Conservation (phyloP, 2,329 filamentous ascomycete genomes). For the Lecanicillium sp. region DNA sequence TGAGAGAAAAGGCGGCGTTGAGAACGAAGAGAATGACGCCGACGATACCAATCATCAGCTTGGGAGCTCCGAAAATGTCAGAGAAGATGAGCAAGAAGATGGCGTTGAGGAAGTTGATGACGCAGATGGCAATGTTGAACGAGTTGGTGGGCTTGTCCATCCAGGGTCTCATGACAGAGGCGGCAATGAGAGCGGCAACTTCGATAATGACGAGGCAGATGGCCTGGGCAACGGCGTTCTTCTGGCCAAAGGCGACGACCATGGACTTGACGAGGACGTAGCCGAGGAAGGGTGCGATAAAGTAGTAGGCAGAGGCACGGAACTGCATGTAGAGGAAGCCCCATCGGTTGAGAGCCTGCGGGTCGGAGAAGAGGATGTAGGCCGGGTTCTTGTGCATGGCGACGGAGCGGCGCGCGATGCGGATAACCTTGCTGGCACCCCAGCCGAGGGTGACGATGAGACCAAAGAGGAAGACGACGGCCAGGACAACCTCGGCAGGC, state of each 20-base stretch:
- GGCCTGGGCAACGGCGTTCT: slow-evolving; percentile 65
- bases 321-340: slow-evolving; percentile 97
- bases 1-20: slow-evolving; percentile 77
- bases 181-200: slow-evolving; percentile 66
- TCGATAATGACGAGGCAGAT: slow-evolving; percentile 83
- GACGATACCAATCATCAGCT: slow-evolving; percentile 78
- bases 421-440: slow-evolving; percentile 86
- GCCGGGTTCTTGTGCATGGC: slow-evolving; percentile 92
- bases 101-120: slow-evolving; percentile 83
- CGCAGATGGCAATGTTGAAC: slow-evolving; percentile 90
- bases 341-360: slow-evolving; percentile 94
- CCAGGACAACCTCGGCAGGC: slow-evolving; percentile 76
- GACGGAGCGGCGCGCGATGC: slow-evolving; percentile 81
- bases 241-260: slow-evolving; percentile 79
- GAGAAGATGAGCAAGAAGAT: slow-evolving; percentile 89
- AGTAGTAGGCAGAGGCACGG: slow-evolving; percentile 93
- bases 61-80: slow-evolving; percentile 76
- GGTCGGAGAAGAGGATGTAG: slow-evolving; percentile 95
- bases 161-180: slow-evolving; percentile 83
- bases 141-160: slow-evolving; percentile 99
- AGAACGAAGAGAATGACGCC: slow-evolving; percentile 84
- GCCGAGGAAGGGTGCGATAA: slow-evolving; percentile 70
- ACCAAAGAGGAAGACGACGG: slow-evolving; percentile 81
- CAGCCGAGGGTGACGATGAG: slow-evolving; percentile 73
- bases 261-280: slow-evolving; percentile 85